A percentile compares a stretch with the other conserved stretches of the same genome.
phyloP scores from a whole-genome alignment of 1,139 yeast species.

The Pneumocystis wakefieldiae region DNA sequence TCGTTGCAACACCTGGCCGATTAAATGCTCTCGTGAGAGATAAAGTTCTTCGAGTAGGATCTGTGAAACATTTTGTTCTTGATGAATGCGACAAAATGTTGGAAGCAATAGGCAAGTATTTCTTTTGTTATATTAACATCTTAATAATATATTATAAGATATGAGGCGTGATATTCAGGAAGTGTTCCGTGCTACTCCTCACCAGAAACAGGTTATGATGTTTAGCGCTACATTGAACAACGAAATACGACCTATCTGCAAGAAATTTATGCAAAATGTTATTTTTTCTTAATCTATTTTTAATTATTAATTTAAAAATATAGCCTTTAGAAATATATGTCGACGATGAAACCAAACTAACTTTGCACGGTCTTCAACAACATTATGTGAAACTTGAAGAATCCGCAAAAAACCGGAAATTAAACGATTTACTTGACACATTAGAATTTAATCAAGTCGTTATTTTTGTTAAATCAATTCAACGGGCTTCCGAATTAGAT shows the following conservation, averaged over 20 bases:
- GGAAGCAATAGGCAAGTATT: conserved; percentile 30
- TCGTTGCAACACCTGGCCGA: conserved; percentile 98
- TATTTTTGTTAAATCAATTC: conserved; percentile 83
- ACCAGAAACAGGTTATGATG: conserved; percentile 99
- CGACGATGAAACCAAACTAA: conserved; percentile 93
- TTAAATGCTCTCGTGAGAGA: conserved; percentile 86
- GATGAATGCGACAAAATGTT: conserved; percentile 98
- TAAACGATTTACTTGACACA: conserved; percentile 82
- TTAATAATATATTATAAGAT: conserved; percentile 30
- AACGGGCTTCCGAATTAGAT: conserved; percentile 85
- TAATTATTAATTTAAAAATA: neutral
- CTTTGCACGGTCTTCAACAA: conserved; percentile 96
- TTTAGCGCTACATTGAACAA: conserved; percentile 90
- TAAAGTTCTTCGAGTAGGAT: conserved; percentile 70
- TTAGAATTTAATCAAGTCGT: conserved; percentile 97
- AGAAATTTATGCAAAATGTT: conserved; percentile 84
- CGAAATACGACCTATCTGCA: conserved; percentile 93
- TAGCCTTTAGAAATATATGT: conserved; percentile 86
- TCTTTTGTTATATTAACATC: conserved; percentile 18
- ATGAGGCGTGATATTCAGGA: conserved; percentile 99
- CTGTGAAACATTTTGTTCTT: conserved; percentile 85
- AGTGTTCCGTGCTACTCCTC: conserved; percentile 93
- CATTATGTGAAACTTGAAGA: conserved; percentile 81
- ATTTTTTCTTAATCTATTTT: conserved; percentile 3
- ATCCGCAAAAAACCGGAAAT: conserved; percentile 83